Evolutionary conservation across 305 asterid species (phyloP).

Genomic region (Euphrasia arctica): DNA sequence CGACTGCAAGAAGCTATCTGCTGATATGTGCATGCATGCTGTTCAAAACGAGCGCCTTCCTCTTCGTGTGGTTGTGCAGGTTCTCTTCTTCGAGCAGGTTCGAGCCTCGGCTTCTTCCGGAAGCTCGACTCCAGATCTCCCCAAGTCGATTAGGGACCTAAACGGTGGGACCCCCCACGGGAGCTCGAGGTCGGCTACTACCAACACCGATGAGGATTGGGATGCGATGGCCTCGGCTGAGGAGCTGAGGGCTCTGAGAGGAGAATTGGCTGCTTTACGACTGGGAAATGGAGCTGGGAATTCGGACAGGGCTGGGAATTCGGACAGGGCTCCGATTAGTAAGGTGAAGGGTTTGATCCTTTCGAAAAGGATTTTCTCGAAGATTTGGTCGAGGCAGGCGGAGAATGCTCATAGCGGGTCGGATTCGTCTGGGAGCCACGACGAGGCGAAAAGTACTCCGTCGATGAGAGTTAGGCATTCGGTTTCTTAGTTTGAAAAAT

Average conservation of each 20-base stretch:
- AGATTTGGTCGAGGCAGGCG: conserved; percentile 68
- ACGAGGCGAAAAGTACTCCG: conserved; percentile 68
- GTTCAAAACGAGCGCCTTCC: conserved; percentile 95
- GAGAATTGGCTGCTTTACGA: conserved; percentile 78
- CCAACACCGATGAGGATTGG: conserved; percentile 92
- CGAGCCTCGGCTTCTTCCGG: conserved; percentile 89
- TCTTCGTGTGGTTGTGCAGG: conserved; percentile 81
- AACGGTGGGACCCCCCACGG: conserved; percentile 55
- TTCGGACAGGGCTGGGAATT: conserved; percentile 24
- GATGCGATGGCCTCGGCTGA: conserved; percentile 88
- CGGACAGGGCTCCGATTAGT: conserved; percentile 57
- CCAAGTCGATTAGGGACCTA: conserved; percentile 75
- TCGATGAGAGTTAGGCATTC: conserved; percentile 73
- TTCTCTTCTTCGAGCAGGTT: conserved; percentile 92
- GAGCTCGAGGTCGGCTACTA: conserved; percentile 70
- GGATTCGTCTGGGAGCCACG: conserved; percentile 82
- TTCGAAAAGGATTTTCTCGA: conserved; percentile 74
- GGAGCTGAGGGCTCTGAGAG: conserved; percentile 76
- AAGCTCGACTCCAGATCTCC: conserved; percentile 94
- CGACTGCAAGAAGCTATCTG: conserved; percentile 96
- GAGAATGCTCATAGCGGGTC: conserved; percentile 78
- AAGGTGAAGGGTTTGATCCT: conserved; percentile 68
- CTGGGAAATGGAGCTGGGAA: conserved; percentile 47
- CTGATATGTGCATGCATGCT: conserved; percentile 92
- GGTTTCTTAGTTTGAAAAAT: conserved; percentile 50